These are phyloP conservation scores for Naganishia vishniacii DNA, from an alignment of 768 basidiomycete species.

Conservation along the genomic window DNA sequence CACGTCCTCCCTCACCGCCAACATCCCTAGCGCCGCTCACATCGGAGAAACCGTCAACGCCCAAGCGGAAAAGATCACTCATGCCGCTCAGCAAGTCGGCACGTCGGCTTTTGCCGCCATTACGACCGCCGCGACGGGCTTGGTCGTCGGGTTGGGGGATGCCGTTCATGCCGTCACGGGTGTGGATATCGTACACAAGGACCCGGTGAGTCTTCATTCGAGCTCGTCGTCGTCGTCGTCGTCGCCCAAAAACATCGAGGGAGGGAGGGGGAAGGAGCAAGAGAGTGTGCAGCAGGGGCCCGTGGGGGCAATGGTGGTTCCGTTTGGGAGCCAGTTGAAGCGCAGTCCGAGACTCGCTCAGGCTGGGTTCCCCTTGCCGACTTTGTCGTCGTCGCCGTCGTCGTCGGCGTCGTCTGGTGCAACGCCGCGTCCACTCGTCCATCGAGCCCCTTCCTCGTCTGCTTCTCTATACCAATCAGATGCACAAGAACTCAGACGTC, in stretches of 20 bases:
- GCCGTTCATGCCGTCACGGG: slow-evolving; percentile 44
- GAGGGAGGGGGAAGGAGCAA: background rate
- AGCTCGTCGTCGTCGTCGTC: background rate
- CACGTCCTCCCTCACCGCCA: background rate
- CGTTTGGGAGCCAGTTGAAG: slow-evolving; percentile 21
- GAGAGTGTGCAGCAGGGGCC: background rate
- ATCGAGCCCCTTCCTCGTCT: slow-evolving; percentile 4
- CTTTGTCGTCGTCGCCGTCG: background rate
- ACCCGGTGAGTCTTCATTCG: slow-evolving; percentile 38
- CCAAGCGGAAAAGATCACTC: slow-evolving; percentile 12
- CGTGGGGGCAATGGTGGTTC: background rate
- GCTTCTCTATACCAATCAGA: slow-evolving; percentile 2
- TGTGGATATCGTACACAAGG: slow-evolving; percentile 38
- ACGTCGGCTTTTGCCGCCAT: slow-evolving; percentile 36
- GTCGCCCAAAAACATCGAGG: slow-evolving; percentile 5
- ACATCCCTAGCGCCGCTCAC: slow-evolving; percentile 12
- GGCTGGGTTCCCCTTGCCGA: slow-evolving; percentile 1
- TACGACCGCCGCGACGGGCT: slow-evolving; percentile 31
- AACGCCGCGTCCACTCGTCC: background rate
- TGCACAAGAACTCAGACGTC: slow-evolving; percentile 17
- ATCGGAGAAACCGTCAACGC: slow-evolving; percentile 3
- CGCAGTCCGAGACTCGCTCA: slow-evolving; percentile 21
- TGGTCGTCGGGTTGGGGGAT: slow-evolving; percentile 25
- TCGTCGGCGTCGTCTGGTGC: background rate
- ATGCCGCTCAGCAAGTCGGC: slow-evolving; percentile 14